Conservation (phyloP, 257 asterid species). For the Solanum phureja region DNA sequence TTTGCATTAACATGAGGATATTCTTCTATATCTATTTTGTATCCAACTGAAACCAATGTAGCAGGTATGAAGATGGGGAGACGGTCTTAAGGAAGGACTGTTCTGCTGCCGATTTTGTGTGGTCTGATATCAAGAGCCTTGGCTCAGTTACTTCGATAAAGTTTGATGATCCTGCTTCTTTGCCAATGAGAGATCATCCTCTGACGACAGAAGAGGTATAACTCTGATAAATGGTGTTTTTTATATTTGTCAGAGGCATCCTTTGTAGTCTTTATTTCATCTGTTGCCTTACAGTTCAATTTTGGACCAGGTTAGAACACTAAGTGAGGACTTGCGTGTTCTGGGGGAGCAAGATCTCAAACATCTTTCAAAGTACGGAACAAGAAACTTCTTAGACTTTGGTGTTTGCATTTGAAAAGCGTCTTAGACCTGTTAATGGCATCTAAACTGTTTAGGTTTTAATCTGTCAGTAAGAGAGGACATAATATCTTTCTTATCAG, state of each 20-base stretch:
- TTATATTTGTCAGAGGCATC: constrained; percentile 48
- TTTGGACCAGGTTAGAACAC: constrained; percentile 49
- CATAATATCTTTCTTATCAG: not conserved
- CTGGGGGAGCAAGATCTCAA: constrained; percentile 86
- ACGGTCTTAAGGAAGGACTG: constrained; percentile 59
- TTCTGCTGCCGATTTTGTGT: constrained; percentile 70
- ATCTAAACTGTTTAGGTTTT: not conserved
- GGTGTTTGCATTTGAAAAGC: not conserved
- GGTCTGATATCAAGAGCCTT: constrained; percentile 66
- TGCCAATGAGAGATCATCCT: constrained; percentile 56
- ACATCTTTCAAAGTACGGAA: constrained; percentile 64
- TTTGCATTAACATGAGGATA: not conserved
- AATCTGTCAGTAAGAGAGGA: not conserved
- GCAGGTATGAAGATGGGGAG: constrained; percentile 84
- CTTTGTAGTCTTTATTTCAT: not conserved
- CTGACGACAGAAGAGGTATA: constrained; percentile 74
- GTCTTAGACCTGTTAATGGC: not conserved
- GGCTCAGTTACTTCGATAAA: constrained; percentile 72
- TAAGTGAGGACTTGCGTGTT: constrained; percentile 79
- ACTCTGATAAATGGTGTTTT: constrained; percentile 25
- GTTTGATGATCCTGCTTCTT: constrained; percentile 49
- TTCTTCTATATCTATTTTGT: not conserved
- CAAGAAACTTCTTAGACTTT: not conserved
- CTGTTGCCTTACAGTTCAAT: not conserved
- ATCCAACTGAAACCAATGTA: not conserved